Base-by-base conservation (phyloP, 495 filamentous ascomycete genomes). In the Penicillium roqueforti region DNA sequence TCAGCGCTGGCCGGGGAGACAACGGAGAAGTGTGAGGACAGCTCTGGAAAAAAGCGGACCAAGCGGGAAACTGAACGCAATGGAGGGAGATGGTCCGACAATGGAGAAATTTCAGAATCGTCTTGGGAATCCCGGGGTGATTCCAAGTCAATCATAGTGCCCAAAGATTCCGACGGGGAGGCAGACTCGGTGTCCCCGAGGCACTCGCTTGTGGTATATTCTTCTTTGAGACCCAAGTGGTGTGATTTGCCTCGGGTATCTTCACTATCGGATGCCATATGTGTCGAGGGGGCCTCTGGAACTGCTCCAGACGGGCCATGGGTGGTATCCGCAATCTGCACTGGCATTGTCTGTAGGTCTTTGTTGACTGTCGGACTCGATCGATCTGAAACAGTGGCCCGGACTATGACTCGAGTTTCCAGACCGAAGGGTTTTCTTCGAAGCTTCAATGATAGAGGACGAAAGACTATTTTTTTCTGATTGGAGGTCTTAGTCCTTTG, bases 21-120 rank as follows among this genome's bases (percentile, higher is more conserved):
- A 13, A 70, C 22, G 3, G 59, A 53, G 45, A 72, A 64, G 29
- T 67, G 64, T 0, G 63, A 63, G 6, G 62, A 64, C 0, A 70
- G 47, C 41, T 72, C 68, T 8, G 71, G 68, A 50, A 68, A 70
- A 36, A 68, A 72, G 11, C 65, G 69, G 53, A 53, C 47, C 59
- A 67, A 37, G 32, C 55, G 11, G 56, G 42, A 13, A 26, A 29
- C 22, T 10, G 47, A 19, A 22, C 28, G 38, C 18, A 18, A 36
- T 18, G 4, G 42, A 29, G 60, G 59, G 10, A 46, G 46, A 16
- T 53, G 31, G 3, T 65, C 59, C 3, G 66, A 68, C 22, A 70
- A 31, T 7, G 70, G 65, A 13, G 70, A 75, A 36, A 73, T 62
- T 9, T 62, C 64, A 19, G 53, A 50, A 29, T 68, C 61, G 1